phyloP scores from a whole-genome alignment of 2,329 filamentous ascomycete species.

The Beauveria varroae region DNA sequence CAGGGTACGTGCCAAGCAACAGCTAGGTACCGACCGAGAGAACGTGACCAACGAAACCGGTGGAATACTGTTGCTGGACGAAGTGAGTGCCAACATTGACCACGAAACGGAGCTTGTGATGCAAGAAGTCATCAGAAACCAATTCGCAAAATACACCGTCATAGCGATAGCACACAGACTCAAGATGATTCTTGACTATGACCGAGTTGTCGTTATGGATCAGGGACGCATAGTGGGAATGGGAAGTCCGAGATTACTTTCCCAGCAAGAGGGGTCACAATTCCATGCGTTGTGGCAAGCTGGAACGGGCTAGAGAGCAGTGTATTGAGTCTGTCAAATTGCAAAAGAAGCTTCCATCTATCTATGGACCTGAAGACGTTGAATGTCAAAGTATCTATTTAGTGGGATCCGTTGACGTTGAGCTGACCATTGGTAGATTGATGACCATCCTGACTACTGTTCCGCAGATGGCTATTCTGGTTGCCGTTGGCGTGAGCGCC shows the following conservation, averaged over 20 bases:
- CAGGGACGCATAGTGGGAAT: neutral
- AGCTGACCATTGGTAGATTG: no score
- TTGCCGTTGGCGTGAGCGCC: no score
- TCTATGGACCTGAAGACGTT: no score
- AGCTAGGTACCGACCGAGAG: no score
- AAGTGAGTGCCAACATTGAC: slow-evolving; percentile 7
- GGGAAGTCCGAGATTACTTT: neutral
- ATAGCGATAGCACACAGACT: slow-evolving; percentile 4
- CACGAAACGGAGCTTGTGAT: slow-evolving; percentile 7
- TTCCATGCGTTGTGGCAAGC: neutral
- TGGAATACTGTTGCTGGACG: slow-evolving; percentile 8
- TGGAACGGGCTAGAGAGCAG: no score
- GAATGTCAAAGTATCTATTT: no score
- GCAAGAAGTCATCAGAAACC: neutral
- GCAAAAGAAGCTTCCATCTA: no score
- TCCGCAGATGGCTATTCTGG: no score
- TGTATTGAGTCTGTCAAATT: no score
- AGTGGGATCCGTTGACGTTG: no score
- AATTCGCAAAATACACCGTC: slow-evolving; percentile 5
- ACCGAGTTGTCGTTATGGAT: slow-evolving; percentile 7
- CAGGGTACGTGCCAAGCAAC: no score
- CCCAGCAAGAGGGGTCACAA: neutral
- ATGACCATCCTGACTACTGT: no score
- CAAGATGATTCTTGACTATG: slow-evolving; percentile 5
- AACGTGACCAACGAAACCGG: neutral